Percentiles rank a stretch among this genome's conserved stretches.
Evolutionary conservation across 176 grass and related monocot species (phyloP).

Genomic region (Zoysia japonica): DNA sequence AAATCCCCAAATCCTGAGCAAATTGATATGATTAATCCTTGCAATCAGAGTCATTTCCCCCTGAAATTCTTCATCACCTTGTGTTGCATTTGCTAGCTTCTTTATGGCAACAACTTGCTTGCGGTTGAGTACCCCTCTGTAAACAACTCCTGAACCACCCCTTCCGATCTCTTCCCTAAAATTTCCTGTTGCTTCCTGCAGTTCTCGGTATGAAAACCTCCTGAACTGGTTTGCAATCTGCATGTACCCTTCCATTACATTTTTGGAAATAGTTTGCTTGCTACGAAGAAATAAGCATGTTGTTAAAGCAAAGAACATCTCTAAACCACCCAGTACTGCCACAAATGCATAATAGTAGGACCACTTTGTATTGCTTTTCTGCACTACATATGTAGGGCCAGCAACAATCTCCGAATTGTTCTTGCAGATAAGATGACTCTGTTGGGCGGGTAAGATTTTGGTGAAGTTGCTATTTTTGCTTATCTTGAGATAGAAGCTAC

Average conservation of each 20-base stretch:
- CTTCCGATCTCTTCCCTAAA: constrained; percentile 69
- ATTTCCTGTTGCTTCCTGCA: constrained; percentile 50
- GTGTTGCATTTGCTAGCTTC: constrained; percentile 44
- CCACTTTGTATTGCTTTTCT: constrained; percentile 34
- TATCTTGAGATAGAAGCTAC: background rate
- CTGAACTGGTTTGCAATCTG: constrained; percentile 57
- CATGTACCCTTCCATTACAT: constrained; percentile 46
- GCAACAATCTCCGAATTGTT: background rate
- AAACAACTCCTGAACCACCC: constrained; percentile 59
- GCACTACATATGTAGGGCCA: background rate
- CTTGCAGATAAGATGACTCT: background rate
- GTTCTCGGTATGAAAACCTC: constrained; percentile 59
- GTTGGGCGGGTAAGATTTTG: too few species aligned
- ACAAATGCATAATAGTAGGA: constrained; percentile 46
- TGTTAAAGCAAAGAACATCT: constrained; percentile 32
- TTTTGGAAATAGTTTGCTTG: constrained; percentile 29
- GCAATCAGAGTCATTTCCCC: constrained; percentile 62
- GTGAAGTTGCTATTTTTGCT: background rate
- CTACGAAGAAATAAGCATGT: constrained; percentile 58
- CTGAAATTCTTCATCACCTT: constrained; percentile 61
- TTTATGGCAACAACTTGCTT: constrained; percentile 58
- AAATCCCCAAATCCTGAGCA: constrained; percentile 56
- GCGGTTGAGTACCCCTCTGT: constrained; percentile 47
- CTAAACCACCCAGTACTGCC: constrained; percentile 34
- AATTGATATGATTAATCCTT: constrained; percentile 69